A percentile compares a stretch with the other conserved stretches of the same genome.
Conservation (phyloP, 139 green algal species). For the Eudorina sp. region DNA sequence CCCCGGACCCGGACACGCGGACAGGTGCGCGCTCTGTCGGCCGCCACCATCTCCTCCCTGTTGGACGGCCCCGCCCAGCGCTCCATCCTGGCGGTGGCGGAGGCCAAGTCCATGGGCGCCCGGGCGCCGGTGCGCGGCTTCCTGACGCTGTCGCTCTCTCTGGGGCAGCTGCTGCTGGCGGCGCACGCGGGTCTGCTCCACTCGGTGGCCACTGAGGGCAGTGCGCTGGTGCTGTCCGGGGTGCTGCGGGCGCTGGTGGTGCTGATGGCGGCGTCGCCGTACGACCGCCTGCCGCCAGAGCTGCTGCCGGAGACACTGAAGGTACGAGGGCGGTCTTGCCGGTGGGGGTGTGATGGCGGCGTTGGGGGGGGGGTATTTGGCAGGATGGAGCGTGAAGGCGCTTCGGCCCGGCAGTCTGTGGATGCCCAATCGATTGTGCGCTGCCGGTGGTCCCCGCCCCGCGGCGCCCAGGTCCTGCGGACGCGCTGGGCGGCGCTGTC, state of each 20-base stretch:
- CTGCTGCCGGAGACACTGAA: conserved; percentile 63
- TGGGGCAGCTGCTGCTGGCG: conserved; percentile 64
- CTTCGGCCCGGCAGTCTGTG: too few relatives aligned
- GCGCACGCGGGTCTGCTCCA: conserved; percentile 66
- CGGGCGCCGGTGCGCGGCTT: conserved; percentile 66
- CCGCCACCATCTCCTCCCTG: conserved; percentile 63
- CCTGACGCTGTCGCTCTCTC: conserved; percentile 72
- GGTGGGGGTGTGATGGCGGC: background rate
- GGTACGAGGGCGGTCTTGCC: background rate
- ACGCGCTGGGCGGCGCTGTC: conserved; percentile 37
- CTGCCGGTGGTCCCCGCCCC: too few relatives aligned
- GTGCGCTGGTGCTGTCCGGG: conserved; percentile 50
- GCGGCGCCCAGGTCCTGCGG: conserved; percentile 32
- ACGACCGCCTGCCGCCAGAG: conserved; percentile 70
- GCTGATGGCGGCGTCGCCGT: conserved; percentile 65
- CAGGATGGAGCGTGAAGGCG: too few relatives aligned
- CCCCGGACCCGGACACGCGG: too few relatives aligned
- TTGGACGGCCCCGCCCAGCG: conserved; percentile 75
- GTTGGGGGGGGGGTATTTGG: too few relatives aligned
- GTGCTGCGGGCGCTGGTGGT: conserved; percentile 71
- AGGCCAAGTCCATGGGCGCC: conserved; percentile 42
- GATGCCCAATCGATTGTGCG: too few relatives aligned
- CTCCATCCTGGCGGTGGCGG: conserved; percentile 74
- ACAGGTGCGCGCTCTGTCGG: conserved; percentile 69
- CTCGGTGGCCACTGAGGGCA: conserved; percentile 40